Evolutionary conservation across 164 flowering plant genomes (phyloP), one percentile per base, ranked within the genome.

Genomic region (Euptelea pleiosperma): DNA sequence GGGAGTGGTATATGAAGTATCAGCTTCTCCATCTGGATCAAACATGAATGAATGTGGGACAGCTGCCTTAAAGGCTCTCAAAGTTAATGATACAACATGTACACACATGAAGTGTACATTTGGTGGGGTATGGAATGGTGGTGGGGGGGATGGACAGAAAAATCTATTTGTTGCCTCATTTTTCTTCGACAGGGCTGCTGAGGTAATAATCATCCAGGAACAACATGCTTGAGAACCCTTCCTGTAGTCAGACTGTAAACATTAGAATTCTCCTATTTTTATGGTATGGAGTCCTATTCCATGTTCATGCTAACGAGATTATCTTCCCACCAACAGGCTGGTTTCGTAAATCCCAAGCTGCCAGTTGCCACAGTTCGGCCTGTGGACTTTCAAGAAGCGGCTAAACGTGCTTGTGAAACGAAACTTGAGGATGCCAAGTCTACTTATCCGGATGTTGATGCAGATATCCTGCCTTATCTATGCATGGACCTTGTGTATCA

Each of bases 41-140:
- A 77, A 74, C 61, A 21, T 85, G 53, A 67, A 72, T 1, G 62
- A 43, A 44, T 94, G 99, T 76, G 75, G 71, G 62, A 70, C 75
- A 42, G 66, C 75, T 58, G 86, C 91, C 54, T 4, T 69, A 4
- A 79, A 85, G 64, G 95, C 95, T 57, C 87, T 94, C 36, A 85
- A 77, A 73, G 80, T 74, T 31, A 87, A 88, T 52, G 89, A 86
- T 52, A 62, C 94, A 40, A 70, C 87, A 43, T 94, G 99, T 42
- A 77, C 91, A 24, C 90, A 91, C 72, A 85, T 89, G 99, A 87
- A 86, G 67, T 94, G 99, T 71, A 91, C 96, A 21, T 94, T 94
- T 70, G 96, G 93, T 61, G 99, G 97, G 21, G 67, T 90, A 22
- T 94, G 99, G 99, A 90, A 94, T 70, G 99, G 99, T 34, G 99